Evolutionary conservation across 371 early-diverging fungal species (phyloP).

Genomic region (Actinomortierella wolfii): DNA sequence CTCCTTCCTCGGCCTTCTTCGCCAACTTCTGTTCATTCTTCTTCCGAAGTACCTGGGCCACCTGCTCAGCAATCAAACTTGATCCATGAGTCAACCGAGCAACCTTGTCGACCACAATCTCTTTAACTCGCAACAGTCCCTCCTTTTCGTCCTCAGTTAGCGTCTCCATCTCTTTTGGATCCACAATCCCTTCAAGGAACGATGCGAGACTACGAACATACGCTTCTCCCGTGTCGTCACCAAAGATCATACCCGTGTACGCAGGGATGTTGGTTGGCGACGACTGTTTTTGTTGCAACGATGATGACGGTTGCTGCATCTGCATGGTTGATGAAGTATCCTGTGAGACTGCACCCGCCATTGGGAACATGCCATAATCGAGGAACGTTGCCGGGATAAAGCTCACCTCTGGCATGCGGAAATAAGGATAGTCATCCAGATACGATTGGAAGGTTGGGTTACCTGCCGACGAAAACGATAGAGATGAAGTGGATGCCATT

Average conservation of each 20-base stretch:
- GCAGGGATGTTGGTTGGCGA: constrained; percentile 48
- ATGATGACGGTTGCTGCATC: too few species aligned
- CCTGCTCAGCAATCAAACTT: constrained; percentile 42
- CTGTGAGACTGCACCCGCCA: too few species aligned
- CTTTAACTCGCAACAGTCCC: constrained; percentile 24
- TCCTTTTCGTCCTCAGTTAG: constrained; percentile 13
- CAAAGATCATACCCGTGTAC: constrained; percentile 62
- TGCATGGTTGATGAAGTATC: too few species aligned
- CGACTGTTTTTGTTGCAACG: not conserved
- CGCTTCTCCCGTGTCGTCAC: constrained; percentile 67
- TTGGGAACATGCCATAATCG: not conserved
- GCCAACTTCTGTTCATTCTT: constrained; percentile 15
- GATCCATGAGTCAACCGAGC: constrained; percentile 36
- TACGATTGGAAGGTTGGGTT: constrained; percentile 2
- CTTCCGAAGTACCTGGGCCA: constrained; percentile 28
- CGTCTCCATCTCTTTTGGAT: constrained; percentile 7
- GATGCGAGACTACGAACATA: constrained; percentile 66
- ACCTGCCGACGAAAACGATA: too few species aligned
- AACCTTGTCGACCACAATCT: constrained; percentile 23
- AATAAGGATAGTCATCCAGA: constrained; percentile 51
- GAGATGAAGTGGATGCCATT: too few species aligned
- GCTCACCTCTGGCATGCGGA: constrained; percentile 28
- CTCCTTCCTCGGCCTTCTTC: constrained; percentile 2
- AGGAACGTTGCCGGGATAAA: constrained; percentile 19
- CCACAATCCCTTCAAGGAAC: constrained; percentile 56